Base-by-base conservation (phyloP, 2,329 filamentous ascomycete species). In the Venturia aucupariae region DNA sequence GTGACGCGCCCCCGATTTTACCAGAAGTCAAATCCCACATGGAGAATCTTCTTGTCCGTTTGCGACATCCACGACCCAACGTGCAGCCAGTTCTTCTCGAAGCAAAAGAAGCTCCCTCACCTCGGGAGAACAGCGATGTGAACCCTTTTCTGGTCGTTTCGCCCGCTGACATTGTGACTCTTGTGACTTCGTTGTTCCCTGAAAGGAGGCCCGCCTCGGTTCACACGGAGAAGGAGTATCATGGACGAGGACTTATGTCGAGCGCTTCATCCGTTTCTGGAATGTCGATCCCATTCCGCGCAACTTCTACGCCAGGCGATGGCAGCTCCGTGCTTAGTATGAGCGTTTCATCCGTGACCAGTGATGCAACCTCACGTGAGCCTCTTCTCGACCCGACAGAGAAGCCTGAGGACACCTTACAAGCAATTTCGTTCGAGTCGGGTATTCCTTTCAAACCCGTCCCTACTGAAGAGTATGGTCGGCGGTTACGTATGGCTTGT, bases 101-200 rank as follows among this genome's bases (percentile, higher is more conserved):
- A 1, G 88, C 88, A 30, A 84, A 88, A 68, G 89, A 86, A 63
- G 86, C 90, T 67, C 88, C 86, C 6, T 90, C 87, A 4, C 78
- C 90, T 13, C 80, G 87, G 67, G 89, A 92, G 74, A 91, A 88
- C n/a, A 83, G 83, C 24, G 88, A 91, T 74, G 88, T 91, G 11
- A 89, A 89, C 71, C 89, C 87, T 39, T 94, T 91, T 71, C 79
- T 95, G 70, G 88, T 93, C 41, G 77, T 96, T 68, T 90, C 89
- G 71, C 86, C 90, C 42, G 84, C 89, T 48, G 92, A 97, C 73
- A 79, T 96, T 68, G 80, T 89, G 42, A 92, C 90, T 2, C 77
- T 96, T 70, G 84, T 95, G 67, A 90, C 94, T 73, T 88, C 89
- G 13, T 82, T 97, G 17, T 96, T 92, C 71, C 92, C 92, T 0